Evolutionary conservation across 495 filamentous ascomycete genomes (phyloP), one percentile per base, ranked within the genome.

Genomic region (Collariella sp.): DNA sequence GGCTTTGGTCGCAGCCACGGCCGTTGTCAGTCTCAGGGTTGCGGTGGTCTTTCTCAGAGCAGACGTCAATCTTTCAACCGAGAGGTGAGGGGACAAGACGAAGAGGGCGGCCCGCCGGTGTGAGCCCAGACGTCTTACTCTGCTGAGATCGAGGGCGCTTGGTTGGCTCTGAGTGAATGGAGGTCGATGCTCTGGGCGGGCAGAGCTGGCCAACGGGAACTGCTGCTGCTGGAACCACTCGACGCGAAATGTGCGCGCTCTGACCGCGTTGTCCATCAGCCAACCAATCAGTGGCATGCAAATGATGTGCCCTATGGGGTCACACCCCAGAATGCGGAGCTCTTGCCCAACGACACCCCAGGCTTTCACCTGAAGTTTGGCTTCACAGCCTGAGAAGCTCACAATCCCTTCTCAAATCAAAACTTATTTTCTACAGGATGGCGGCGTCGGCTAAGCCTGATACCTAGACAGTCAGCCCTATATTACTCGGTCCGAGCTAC

Each of bases 161-260:
- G 50, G 50, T 58, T 58, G 56, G 56, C 36, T 20, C 5, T 13
- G 49, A 40, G 7, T 34, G 24, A 24, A 34, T 52, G 16, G 45
- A 38, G 9, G 38, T 52, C n/a, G 56, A 53, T 38, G 51, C 50
- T 10, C 18, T 23, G 24, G 49, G 11, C 22, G n/a, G 18, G 26
- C 50, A 36, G 36, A 26, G 42, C 55, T 20, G 55, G 46, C 62
- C 62, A 64, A 64, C 62, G 35, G 50, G 58, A 57, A 39, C 45
- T 11, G 55, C 52, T 36, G 11, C 38, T 50, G 48, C 51, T 46
- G 43, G 40, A 39, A 20, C 52, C 40, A 59, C 57, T 48, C 11
- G 52, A 52, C 57, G 57, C 57, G 57, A 53, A 26, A 6, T 7
- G 41, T 46, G 40, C 57, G 57, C 53, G 57, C 53, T 42, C 16